Conservation (phyloP, 1,284 basidiomycete species). For the Pseudozyma pruni region DNA sequence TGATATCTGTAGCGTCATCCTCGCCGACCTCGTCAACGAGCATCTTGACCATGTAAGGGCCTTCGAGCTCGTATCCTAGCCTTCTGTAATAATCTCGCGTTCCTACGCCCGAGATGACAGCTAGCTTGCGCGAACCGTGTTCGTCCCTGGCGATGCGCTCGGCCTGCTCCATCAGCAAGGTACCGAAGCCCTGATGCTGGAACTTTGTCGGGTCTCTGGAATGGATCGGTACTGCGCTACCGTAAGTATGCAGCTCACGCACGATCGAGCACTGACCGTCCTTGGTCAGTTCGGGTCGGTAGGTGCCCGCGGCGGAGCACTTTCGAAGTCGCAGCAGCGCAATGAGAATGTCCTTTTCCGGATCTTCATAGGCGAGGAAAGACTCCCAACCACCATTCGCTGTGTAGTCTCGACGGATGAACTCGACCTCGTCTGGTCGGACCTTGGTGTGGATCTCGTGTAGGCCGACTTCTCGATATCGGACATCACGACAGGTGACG, state of each 20-base stretch:
- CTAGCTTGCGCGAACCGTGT: slow-evolving; percentile 91
- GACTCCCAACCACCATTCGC: slow-evolving; percentile 98
- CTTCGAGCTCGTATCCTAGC: slow-evolving; percentile 91
- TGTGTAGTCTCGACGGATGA: slow-evolving; percentile 94
- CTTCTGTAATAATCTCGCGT: slow-evolving; percentile 94
- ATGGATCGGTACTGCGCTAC: slow-evolving; percentile 96
- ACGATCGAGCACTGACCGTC: slow-evolving; percentile 88
- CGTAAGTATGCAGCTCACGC: slow-evolving; percentile 97
- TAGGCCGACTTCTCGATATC: slow-evolving; percentile 96
- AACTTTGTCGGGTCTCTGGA: slow-evolving; percentile 92
- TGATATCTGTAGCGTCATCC: slow-evolving; percentile 8
- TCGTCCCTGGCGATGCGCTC: slow-evolving; percentile 98
- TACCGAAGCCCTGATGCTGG: slow-evolving; percentile 85
- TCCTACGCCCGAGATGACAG: slow-evolving; percentile 95
- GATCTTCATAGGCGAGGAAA: slow-evolving; percentile 98
- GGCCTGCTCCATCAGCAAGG: slow-evolving; percentile 97
- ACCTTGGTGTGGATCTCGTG: slow-evolving; percentile 99
- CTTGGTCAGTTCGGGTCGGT: slow-evolving; percentile 88
- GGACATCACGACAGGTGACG: slow-evolving; percentile 94
- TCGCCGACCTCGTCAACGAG: slow-evolving; percentile 40
- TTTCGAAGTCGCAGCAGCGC: slow-evolving; percentile 91
- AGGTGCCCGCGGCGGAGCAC: slow-evolving; percentile 95
- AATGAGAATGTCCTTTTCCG: slow-evolving; percentile 93
- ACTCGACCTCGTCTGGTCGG: slow-evolving; percentile 92
- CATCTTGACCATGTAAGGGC: slow-evolving; percentile 74